Evolutionary conservation across 1,139 yeast species (phyloP), one percentile per base, ranked within the genome.

Genomic region (Taiozyma onychis): DNA sequence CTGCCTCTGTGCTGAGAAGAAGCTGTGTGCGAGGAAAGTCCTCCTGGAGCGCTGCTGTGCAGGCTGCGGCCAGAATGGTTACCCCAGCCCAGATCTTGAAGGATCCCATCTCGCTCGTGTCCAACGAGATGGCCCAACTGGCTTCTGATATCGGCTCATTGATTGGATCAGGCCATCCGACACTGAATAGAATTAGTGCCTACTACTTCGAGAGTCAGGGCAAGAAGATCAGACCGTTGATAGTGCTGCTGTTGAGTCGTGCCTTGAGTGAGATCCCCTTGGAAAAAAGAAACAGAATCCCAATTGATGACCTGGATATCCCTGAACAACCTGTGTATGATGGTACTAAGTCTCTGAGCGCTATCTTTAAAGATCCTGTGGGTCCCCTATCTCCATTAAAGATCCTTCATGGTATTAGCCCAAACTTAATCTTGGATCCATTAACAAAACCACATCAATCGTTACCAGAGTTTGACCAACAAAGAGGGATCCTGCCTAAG

Each of bases 161-260:
- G 52, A 83, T 93, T 52, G 97, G 98, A 1, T 85, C 96, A 0
- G 96, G 96, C 8, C 97, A 91, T 64, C 97, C 98, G 1, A 85
- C 95, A 6, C 75, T 93, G 52, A 90, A 91, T 68, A 76, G 95
- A 59, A 96, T 91, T 6, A 85, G 96, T 27, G 82, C 91, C 46
- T 93, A 95, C 70, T 93, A 93, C 69, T 91, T 95, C 61, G 97
- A 91, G 67, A 88, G 95, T 22, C 97, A 91, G 65, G 99, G 99
- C 10, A 93, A 93, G 69, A 95, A 90, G 64, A 89, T 95, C 30
- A 78, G 99, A 52, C 99, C 99, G 2, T 71, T 93, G 60, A 80
- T 93, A 55, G 98, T 93, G 21, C 73, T 93, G 51, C 71, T 93
- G 48, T 73, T 93, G 51, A 83, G 96, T 43, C 86, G 90, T 63